Conservation (phyloP, 345 rosid genomes). For the Salix brachista region DNA sequence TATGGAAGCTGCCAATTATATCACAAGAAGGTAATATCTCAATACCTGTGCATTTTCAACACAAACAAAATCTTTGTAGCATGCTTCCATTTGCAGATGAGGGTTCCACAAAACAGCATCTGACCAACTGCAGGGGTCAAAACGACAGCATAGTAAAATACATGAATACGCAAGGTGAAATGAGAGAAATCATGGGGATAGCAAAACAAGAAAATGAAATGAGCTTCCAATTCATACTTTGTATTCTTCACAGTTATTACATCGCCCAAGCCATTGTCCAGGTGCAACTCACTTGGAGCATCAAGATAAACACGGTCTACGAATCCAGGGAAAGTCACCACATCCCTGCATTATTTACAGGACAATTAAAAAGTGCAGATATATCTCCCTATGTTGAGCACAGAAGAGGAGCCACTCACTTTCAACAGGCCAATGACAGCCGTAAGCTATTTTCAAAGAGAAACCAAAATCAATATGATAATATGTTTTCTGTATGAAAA, state of each 20-base stretch:
- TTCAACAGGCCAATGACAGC: too few relatives aligned
- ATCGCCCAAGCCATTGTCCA: slow-evolving; percentile 88
- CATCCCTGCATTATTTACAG: slow-evolving; percentile 51
- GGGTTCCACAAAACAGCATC: slow-evolving; percentile 96
- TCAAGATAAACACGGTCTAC: slow-evolving; percentile 81
- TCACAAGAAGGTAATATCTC: neutral
- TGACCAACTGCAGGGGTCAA: slow-evolving; percentile 63
- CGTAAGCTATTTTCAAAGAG: neutral
- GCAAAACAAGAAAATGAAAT: slow-evolving; percentile 9
- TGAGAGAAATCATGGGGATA: neutral
- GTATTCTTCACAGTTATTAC: slow-evolving; percentile 52
- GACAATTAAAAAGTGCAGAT: slow-evolving; percentile 24
- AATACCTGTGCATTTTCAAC: slow-evolving; percentile 91
- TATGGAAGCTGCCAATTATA: neutral
- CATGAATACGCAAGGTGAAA: neutral
- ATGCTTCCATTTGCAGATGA: slow-evolving; percentile 88
- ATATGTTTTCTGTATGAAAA: neutral
- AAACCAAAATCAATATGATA: neutral
- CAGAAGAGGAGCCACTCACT: too few relatives aligned
- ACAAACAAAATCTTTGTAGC: slow-evolving; percentile 82
- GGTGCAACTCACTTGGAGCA: slow-evolving; percentile 55
- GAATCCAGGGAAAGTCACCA: slow-evolving; percentile 77
- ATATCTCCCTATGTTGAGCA: neutral
- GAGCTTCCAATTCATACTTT: slow-evolving; percentile 44
- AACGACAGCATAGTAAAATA: slow-evolving; percentile 7